These are phyloP conservation scores for Phaseolus coccineus DNA, from an alignment of 331 rosid genomes.

Conservation along the genomic window DNA sequence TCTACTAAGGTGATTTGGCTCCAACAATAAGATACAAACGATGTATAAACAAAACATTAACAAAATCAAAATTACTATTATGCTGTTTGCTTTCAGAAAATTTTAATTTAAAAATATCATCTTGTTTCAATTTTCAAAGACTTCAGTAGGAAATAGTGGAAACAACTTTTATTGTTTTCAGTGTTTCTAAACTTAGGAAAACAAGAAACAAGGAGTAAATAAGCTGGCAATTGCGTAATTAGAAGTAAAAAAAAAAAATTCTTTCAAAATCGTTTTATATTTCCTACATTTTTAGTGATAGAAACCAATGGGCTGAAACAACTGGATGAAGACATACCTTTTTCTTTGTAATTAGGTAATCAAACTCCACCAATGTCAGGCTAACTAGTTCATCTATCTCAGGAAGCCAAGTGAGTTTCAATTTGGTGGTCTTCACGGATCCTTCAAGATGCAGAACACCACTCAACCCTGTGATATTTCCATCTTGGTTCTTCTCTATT, in stretches of 20 bases:
- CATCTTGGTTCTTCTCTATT: slow-evolving; percentile 73
- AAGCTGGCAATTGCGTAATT: neutral
- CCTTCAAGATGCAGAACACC: slow-evolving; percentile 95
- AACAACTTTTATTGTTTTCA: neutral
- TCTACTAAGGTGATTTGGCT: neutral
- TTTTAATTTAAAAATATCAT: too few relatives aligned
- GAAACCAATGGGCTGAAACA: slow-evolving; percentile 15
- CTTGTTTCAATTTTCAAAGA: too few relatives aligned
- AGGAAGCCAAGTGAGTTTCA: slow-evolving; percentile 96
- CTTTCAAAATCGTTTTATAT: neutral
- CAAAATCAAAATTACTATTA: too few relatives aligned
- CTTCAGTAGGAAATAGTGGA: neutral
- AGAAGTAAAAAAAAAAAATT: neutral
- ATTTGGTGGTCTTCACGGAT: slow-evolving; percentile 91
- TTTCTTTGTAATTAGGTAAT: slow-evolving; percentile 88
- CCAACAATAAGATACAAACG: neutral
- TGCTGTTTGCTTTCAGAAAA: too few relatives aligned
- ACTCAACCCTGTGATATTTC: slow-evolving; percentile 66
- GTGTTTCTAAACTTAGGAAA: neutral
- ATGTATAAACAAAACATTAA: too few relatives aligned
- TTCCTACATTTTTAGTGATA: neutral
- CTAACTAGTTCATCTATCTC: slow-evolving; percentile 75
- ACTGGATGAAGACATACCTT: slow-evolving; percentile 63
- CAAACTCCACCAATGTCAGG: slow-evolving; percentile 83
- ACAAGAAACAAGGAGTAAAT: neutral